Evolutionary conservation across 805 yeast genomes (phyloP), one percentile per base, ranked within the genome.

Genomic region (Candida caryicola): DNA sequence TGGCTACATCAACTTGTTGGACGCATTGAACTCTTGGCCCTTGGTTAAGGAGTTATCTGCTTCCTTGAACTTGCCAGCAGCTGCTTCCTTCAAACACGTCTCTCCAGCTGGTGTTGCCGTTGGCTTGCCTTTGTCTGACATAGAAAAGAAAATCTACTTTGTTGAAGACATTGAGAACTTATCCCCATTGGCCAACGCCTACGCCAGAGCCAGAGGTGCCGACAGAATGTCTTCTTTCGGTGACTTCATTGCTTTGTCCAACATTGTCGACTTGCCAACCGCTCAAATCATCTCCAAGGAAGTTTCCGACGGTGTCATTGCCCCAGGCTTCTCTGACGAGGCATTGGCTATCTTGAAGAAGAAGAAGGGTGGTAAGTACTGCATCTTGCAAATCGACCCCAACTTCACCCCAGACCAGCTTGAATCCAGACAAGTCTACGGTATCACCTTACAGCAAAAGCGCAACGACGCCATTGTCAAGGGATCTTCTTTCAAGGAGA

Each of bases 201-300:
- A 93, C 59, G 99, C 99, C 27, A 86, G 98, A 72, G 99, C 99
- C 40, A 86, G 99, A 70, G 99, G 99, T 66, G 99, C 99, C 52
- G 99, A 93, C 71, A 84, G 99, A 78, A 93, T 93, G 99, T 90
- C 97, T 4, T 86, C 96, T 10, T 93, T 93, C 62, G 99, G 99
- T 62, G 99, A 93, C 70, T 93, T 89, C 76, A 93, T 93, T 58
- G 99, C 99, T 33, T 76, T 93, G 49, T 89, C 97, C 45, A 91
- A 91, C 76, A 86, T 85, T 66, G 99, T 93, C 51, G 99, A 93
- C 66, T 73, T 85, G 38, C 88, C 96, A 59, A 93, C 99, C 44
- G 99, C 99, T 39, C 84, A 85, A 68, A 91, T 93, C 68, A 93
- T 93, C 62, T 85, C 97, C 39, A 88, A 87, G 69, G 99, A 93